These are phyloP conservation scores for Fraxinus excelsior DNA, from an alignment of 257 asterid genomes.

Conservation along the genomic window DNA sequence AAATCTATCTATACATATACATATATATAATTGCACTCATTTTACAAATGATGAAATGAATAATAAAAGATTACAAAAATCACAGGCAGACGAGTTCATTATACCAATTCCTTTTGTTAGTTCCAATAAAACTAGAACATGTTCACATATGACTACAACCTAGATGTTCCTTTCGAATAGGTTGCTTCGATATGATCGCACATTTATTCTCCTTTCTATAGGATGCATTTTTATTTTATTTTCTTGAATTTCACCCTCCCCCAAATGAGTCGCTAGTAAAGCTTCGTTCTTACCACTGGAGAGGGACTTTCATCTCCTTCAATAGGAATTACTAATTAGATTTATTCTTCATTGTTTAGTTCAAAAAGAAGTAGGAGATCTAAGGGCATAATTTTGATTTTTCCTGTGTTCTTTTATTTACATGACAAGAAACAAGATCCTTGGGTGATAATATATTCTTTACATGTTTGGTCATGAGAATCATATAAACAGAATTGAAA, in stretches of 20 bases:
- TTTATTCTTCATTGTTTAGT: background rate
- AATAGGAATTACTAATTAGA: background rate
- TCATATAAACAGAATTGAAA: background rate
- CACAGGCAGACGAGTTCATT: background rate
- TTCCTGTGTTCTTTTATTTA: background rate
- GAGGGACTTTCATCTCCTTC: no score
- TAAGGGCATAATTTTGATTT: background rate
- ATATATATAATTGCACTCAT: no score
- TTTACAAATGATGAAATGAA: background rate
- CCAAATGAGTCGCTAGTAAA: no score
- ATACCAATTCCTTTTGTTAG: background rate
- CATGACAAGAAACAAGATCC: background rate
- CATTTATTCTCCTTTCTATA: background rate
- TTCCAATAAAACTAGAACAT: background rate
- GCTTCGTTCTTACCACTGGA: no score
- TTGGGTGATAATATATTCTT: no score
- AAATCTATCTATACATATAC: no score
- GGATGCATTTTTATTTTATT: background rate
- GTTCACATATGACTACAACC: background rate
- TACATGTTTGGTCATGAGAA: background rate
- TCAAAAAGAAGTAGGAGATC: background rate
- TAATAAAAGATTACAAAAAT: no score
- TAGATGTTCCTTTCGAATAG: background rate
- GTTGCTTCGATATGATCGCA: no score
- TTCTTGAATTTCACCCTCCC: no score